A percentile compares a stretch with the other conserved stretches of the same genome.
phyloP scores from a whole-genome alignment of 495 filamentous ascomycete species.

The Tuber borchii region DNA sequence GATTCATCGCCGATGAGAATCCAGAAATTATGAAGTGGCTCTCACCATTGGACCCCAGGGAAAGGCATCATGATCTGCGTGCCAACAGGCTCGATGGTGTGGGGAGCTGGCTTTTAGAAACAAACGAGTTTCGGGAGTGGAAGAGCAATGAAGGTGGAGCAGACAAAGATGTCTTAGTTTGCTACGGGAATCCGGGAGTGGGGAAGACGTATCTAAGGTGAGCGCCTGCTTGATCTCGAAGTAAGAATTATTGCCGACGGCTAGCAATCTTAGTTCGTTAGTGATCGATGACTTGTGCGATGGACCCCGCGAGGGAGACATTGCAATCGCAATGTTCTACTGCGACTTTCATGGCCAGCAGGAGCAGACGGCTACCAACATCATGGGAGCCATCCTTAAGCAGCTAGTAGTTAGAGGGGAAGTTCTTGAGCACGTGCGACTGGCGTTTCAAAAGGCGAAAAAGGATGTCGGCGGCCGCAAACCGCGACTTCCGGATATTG shows the following conservation, averaged over 20 bases:
- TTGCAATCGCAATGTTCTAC: not conserved
- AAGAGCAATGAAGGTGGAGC: not conserved
- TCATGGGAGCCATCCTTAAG: too few relatives aligned
- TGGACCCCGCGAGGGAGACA: not conserved
- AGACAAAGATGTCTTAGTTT: not conserved
- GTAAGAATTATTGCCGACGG: not conserved
- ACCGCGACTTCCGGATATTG: not conserved
- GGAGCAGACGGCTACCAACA: not conserved
- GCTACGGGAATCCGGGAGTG: not conserved
- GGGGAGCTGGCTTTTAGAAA: not conserved
- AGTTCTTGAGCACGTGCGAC: not conserved
- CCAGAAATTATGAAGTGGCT: not conserved
- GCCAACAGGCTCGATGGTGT: not conserved
- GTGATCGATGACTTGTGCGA: not conserved
- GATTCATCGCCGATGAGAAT: not conserved
- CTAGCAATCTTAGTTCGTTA: not conserved
- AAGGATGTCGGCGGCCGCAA: not conserved
- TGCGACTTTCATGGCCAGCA: not conserved
- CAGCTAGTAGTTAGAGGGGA: not conserved
- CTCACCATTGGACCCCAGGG: not conserved
- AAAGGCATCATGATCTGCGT: not conserved
- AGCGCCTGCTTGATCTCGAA: not conserved
- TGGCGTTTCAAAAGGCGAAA: not conserved
- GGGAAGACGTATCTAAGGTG: not conserved
- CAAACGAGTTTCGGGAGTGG: not conserved